These are phyloP conservation scores for Penicillium sclerotiorum DNA, from an alignment of 2,329 filamentous ascomycete genomes.

Conservation along the genomic window DNA sequence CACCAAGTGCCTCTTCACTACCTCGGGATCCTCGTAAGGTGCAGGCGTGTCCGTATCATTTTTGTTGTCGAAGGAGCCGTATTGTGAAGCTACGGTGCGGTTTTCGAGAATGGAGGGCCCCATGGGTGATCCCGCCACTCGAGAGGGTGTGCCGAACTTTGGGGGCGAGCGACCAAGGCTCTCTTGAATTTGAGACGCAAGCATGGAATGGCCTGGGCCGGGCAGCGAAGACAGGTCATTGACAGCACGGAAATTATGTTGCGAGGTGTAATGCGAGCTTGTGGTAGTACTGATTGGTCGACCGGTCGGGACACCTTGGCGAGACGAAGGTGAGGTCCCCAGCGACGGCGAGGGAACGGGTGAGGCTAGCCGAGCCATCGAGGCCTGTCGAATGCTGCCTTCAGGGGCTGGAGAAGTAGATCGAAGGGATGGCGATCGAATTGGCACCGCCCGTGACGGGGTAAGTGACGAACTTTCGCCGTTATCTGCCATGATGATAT, in stretches of 20 bases:
- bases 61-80: conserved; percentile 81
- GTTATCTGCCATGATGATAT: conserved; percentile 36
- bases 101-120: conserved; percentile 52
- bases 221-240: conserved; percentile 62
- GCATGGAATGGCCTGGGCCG: conserved; percentile 81
- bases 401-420: conserved; percentile 44
- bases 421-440: conserved; percentile 34
- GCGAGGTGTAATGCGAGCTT: conserved; percentile 48
- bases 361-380: conserved; percentile 59
- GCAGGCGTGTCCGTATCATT: conserved; percentile 39
- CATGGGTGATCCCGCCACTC: conserved; percentile 61
- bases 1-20: conserved; percentile 86
- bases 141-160: conserved; percentile 48
- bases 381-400: conserved; percentile 53
- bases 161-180: conserved; percentile 61
- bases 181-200: conserved; percentile 82
- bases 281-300: conserved; percentile 31
- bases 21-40: conserved; percentile 84
- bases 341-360: conserved; percentile 53
- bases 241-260: conserved; percentile 65
- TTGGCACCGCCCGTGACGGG: conserved; percentile 34
- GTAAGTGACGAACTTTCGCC: conserved; percentile 40
- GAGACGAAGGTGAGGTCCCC: conserved; percentile 34
- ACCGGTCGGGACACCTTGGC: conserved; percentile 46
- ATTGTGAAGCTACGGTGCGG: conserved; percentile 66